Evolutionary conservation across 371 early-diverging fungal genomes (phyloP).

Genomic region (Apophysomyces variabilis): DNA sequence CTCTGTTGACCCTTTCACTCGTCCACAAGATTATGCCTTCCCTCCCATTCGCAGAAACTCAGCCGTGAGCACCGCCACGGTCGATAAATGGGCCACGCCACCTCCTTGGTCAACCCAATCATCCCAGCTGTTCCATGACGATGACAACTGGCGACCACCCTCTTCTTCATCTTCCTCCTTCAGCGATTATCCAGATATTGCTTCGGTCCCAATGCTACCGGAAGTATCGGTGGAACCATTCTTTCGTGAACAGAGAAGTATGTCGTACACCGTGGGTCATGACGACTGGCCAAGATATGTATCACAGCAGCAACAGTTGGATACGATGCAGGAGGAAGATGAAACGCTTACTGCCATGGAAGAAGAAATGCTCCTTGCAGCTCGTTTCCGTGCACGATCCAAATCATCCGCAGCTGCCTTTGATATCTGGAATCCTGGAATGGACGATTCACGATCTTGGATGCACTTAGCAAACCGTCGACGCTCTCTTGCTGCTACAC

Average conservation of each 20-base stretch:
- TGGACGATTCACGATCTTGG: constrained; percentile 22
- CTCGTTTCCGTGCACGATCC: constrained; percentile 32
- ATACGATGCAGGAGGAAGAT: constrained; percentile 44
- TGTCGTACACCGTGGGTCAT: constrained; percentile 43
- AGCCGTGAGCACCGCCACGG: constrained; percentile 28
- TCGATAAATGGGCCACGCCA: constrained; percentile 18
- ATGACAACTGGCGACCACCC: constrained; percentile 7
- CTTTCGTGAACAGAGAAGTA: constrained; percentile 42
- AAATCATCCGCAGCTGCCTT: constrained; percentile 48
- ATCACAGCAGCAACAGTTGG: constrained; percentile 22
- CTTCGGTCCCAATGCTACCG: constrained; percentile 44
- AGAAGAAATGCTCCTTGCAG: constrained; percentile 25
- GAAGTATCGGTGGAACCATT: constrained; percentile 41
- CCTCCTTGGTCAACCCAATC: constrained; percentile 13
- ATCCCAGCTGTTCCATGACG: constrained; percentile 3
- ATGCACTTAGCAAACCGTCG: constrained; percentile 16
- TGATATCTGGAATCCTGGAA: constrained; percentile 42
- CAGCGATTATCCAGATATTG: constrained; percentile 37
- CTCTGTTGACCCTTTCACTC: constrained; percentile 20
- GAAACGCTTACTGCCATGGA: constrained; percentile 24
- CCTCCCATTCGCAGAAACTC: constrained; percentile 43
- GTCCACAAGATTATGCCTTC: constrained; percentile 41
- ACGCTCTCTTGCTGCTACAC: constrained; percentile 14
- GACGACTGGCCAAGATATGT: constrained; percentile 18
- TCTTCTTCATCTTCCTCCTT: constrained; percentile 14